These are phyloP conservation scores for Avicennia marina DNA, from an alignment of 257 asterid species.

Conservation along the genomic window DNA sequence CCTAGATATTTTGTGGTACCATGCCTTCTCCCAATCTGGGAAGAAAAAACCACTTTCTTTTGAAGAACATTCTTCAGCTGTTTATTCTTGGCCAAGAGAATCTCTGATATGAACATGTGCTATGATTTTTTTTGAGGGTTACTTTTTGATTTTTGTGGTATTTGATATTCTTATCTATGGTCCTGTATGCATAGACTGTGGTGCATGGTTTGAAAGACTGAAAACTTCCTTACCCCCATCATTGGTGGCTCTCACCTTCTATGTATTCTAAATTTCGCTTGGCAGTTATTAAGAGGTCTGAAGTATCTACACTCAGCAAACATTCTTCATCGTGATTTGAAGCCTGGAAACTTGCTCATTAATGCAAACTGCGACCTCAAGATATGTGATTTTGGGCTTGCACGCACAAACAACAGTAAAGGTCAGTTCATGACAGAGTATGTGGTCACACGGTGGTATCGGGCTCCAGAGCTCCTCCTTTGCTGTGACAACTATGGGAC, in stretches of 20 bases:
- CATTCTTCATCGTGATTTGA: constrained; percentile 56
- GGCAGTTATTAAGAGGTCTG: constrained; percentile 53
- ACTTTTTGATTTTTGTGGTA: neutral
- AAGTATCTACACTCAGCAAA: constrained; percentile 62
- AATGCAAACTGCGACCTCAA: constrained; percentile 57
- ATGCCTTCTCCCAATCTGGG: constrained; percentile 5
- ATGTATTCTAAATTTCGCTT: neutral
- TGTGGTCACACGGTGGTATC: constrained; percentile 59
- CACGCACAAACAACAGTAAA: constrained; percentile 49
- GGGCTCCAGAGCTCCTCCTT: constrained; percentile 61
- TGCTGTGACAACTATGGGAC: constrained; percentile 57
- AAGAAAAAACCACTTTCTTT: neutral
- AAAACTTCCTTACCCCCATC: neutral
- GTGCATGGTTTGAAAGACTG: too few relatives aligned
- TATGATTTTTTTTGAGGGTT: neutral
- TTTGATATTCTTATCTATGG: neutral
- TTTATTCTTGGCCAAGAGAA: neutral
- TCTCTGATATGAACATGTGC: constrained; percentile 1
- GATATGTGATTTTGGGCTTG: constrained; percentile 59
- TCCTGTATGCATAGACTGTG: neutral
- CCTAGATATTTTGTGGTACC: constrained; percentile 5
- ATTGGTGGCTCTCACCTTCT: neutral
- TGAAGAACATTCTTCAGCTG: neutral
- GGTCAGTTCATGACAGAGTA: constrained; percentile 68
- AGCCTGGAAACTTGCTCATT: constrained; percentile 61